phyloP scores from a whole-genome alignment of 768 basidiomycete genomes.

The Suillus placidus region DNA sequence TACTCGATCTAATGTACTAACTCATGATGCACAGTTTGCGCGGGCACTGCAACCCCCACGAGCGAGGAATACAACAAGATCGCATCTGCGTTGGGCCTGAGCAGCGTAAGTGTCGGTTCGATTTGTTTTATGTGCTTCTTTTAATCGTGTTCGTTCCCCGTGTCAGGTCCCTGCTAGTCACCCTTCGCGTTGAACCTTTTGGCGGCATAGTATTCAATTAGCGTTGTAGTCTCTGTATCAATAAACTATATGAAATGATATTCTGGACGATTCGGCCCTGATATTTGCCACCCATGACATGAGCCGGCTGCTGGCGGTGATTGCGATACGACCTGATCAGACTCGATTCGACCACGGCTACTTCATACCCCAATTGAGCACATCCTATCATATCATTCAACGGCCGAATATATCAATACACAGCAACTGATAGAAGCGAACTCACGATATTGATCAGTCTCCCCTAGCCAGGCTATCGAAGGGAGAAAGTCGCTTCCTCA shows the following conservation, averaged over 20 bases:
- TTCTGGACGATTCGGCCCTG: background rate
- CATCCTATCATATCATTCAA: background rate
- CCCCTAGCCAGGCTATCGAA: background rate
- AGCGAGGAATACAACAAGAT: conserved; percentile 52
- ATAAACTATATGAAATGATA: background rate
- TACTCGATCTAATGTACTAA: background rate
- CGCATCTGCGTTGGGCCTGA: conserved; percentile 39
- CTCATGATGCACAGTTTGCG: conserved; percentile 45
- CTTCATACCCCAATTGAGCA: background rate
- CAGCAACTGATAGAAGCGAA: background rate
- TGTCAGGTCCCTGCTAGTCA: background rate
- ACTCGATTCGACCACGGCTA: background rate
- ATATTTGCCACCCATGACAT: too few species aligned
- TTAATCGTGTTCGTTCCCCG: background rate
- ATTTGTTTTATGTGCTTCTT: background rate
- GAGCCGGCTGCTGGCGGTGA: background rate
- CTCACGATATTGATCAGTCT: background rate
- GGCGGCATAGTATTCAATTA: background rate
- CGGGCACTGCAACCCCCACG: conserved; percentile 45
- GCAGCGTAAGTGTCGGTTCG: conserved; percentile 19
- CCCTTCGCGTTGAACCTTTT: background rate
- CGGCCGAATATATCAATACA: background rate
- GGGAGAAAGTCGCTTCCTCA: background rate
- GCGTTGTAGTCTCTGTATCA: background rate
- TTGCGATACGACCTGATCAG: background rate